Base-by-base conservation (phyloP, 179 eudicot genomes). In the Silene coronaria region DNA sequence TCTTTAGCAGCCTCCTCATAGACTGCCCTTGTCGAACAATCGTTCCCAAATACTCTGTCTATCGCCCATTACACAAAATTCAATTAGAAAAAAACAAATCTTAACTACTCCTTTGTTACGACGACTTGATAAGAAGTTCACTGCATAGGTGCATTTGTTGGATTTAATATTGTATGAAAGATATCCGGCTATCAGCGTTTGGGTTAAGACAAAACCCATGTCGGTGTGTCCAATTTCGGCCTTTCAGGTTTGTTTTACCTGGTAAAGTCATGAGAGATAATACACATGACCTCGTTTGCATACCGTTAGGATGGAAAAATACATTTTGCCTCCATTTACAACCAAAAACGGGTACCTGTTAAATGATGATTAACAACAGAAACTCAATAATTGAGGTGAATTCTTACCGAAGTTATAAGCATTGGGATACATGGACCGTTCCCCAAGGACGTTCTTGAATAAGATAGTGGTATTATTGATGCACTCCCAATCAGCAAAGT, bases 401-500 rank as follows among this genome's bases (percentile, higher is more conserved):
- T 36, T 59, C 84, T 83, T 85, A 93, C 98, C 95, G 73, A 87
- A 93, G 19, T 84, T 79, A 73, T 93, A 90, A 71, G 96, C 91
- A 78, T 85, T 84, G 13, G 95, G 97, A 51, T 81, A 77, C 86
- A 73, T 62, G 13, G 92, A 82, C 57, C 96, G 86, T 67, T 92
- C 97, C 0, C 80, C 79, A 1, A 82, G 78, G 84, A 79, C 78
- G 19, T 91, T 88, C 79, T 90, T 89, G 82, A 77, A 89, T 68
- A 91, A 46, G 51, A 87, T 78, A 42, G 97, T 93, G 74, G 79
- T 87, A 77, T 66, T 74, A 32, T 90, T 84, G 68, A 91, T 86
- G 77, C 91, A 88, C 75, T 92, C 93, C 93, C 96, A 88, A 79
- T 88, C 91, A 1, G 87, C 79, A 68, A 84, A 83, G 78, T 91